Conservation (phyloP, 2,329 filamentous ascomycete genomes). For the Colletotrichum gloeosporioides region DNA sequence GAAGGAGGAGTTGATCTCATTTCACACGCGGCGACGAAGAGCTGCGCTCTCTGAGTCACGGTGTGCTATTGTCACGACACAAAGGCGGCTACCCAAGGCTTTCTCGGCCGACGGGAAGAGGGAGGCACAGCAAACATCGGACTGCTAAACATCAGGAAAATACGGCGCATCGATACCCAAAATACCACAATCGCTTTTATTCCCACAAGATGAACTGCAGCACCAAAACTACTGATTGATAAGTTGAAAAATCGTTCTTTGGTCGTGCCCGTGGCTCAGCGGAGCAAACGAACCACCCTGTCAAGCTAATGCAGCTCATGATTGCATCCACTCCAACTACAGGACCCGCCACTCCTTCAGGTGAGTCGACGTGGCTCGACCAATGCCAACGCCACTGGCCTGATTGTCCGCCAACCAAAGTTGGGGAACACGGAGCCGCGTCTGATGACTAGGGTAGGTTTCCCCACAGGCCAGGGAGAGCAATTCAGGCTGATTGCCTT, state of each 20-base stretch:
- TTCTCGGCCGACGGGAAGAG: background rate
- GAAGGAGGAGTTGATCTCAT: background rate
- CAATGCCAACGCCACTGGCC: slow-evolving; percentile 9
- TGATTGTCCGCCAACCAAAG: slow-evolving; percentile 18
- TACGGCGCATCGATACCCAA: background rate
- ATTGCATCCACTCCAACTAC: background rate
- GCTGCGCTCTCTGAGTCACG: background rate
- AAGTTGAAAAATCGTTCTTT: background rate
- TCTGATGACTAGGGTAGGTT: background rate
- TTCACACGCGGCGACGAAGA: background rate
- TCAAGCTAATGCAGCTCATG: slow-evolving; percentile 7
- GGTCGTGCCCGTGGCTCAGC: background rate
- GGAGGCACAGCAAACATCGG: background rate
- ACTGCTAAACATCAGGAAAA: background rate
- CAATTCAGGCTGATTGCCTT: slow-evolving; percentile 13
- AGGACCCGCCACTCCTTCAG: slow-evolving; percentile 13
- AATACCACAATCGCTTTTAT: background rate
- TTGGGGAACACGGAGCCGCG: slow-evolving; percentile 16
- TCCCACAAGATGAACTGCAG: background rate
- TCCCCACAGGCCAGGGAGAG: background rate
- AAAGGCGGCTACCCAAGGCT: background rate
- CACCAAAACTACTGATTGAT: background rate
- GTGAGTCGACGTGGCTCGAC: slow-evolving; percentile 16
- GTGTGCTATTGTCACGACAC: background rate
- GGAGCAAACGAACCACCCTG: background rate